Base-by-base conservation (phyloP, 257 asterid species). In the Asclepias syriaca region DNA sequence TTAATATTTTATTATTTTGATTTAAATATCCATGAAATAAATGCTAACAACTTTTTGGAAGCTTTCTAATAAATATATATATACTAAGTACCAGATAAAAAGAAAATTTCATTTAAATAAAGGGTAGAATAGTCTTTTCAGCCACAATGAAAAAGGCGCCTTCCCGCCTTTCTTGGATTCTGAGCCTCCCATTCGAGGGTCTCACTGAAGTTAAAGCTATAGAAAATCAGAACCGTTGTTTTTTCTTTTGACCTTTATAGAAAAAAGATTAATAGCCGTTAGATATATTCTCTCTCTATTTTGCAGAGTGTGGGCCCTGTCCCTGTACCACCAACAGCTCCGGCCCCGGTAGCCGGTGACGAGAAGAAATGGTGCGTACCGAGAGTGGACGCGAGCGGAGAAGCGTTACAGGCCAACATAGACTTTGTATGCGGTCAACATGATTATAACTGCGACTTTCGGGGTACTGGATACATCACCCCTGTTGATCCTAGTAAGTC, bases 401-500 rank as follows among this genome's bases (percentile, higher is more conserved):
- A 76, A 40, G 79, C 81, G 9, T 66, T 86, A 43, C 90, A 86
- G 48, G 61, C 79, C 16, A 86, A 86, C 78, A 74, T 86, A 34
- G 87, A 84, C 71, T 86, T 67, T 16, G 85, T 76, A 0, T 83
- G 88, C 61, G 89, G 86, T n/a, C 79, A 79, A 51, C 66, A 71
- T 6, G 81, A 58, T 21, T 65, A 34, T 15, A 66, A 78, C 58
- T 87, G 92, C 51, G 73, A 80, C 71, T 83, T 87, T 70, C 8
- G 18, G 8, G 27, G 40, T 66, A 75, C 86, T 0, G 89, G 81
- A 12, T 53, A 29, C 16, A 14, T 82, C 40, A 75, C 79, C 8
- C 29, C 66, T 14, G 39, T 39, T 63, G 80, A 86, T 77, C 89
- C 91, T 13, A 86, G 89, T 86, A 80, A 83, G 86, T 74, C 4